Percentiles rank a stretch among this genome's conserved stretches.
Evolutionary conservation across 2,329 filamentous ascomycete species (phyloP).

Genomic region (Colletotrichum sp.): DNA sequence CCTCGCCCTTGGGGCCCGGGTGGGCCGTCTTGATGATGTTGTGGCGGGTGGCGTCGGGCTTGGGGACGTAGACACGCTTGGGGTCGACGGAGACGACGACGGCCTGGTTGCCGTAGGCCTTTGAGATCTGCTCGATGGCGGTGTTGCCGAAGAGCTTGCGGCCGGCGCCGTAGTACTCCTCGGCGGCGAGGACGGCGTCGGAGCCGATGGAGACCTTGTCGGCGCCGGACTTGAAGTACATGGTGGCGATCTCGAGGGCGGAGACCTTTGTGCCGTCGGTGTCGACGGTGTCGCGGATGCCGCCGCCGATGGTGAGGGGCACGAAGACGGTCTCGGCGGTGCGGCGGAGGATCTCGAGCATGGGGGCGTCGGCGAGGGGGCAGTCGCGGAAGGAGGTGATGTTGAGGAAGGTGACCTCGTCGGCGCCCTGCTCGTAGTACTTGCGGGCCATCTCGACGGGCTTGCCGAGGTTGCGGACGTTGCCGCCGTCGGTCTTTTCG

Average conservation of each 20-base stretch:
- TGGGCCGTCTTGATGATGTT: conserved; percentile 72
- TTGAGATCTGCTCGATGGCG: conserved; percentile 93
- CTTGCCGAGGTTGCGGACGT: conserved; percentile 92
- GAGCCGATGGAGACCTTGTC: conserved; percentile 98
- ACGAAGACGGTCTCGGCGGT: conserved; percentile 95
- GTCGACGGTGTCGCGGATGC: conserved; percentile 92
- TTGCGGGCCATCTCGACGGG: conserved; percentile 91
- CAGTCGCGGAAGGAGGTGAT: conserved; percentile 98
- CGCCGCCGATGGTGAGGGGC: conserved; percentile 92
- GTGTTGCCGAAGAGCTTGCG: conserved; percentile 78
- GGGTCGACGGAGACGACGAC: conserved; percentile 97
- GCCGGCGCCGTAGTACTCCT: conserved; percentile 82
- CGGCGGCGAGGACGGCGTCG: conserved; percentile 90
- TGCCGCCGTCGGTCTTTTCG: conserved; percentile 72
- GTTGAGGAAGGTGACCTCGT: conserved; percentile 97
- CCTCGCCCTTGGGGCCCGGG: conserved; percentile 77
- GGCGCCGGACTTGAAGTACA: conserved; percentile 97
- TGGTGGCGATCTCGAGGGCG: conserved; percentile 88
- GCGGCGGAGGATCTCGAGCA: conserved; percentile 90
- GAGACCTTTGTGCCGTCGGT: conserved; percentile 85
- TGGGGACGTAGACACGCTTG: conserved; percentile 85
- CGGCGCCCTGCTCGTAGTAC: conserved; percentile 96
- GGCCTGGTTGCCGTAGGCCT: conserved; percentile 93
- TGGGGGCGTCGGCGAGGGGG: conserved; percentile 88
- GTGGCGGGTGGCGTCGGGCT: conserved; percentile 74